Conservation (phyloP, 805 yeast genomes). For the Yarrowia yakushimensis region DNA sequence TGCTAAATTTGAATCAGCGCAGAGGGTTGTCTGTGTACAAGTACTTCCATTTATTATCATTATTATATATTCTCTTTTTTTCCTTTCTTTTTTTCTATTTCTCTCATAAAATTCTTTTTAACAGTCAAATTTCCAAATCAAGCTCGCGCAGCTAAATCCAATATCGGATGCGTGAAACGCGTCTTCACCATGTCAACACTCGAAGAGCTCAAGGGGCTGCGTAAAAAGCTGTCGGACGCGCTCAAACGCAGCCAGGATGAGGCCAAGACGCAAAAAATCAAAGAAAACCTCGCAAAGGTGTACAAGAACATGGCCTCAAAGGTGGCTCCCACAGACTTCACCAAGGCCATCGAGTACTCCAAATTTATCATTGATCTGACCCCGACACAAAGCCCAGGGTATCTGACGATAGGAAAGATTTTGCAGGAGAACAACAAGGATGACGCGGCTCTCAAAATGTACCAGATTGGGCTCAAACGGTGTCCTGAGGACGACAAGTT, state of each 20-base stretch:
- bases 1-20: too few relatives aligned
- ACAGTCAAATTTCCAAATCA: neutral
- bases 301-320: slow-evolving; percentile 1
- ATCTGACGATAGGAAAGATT: slow-evolving; percentile 13
- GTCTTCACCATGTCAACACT: slow-evolving; percentile 4
- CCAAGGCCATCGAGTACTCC: slow-evolving; percentile 11
- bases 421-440: slow-evolving; percentile 18
- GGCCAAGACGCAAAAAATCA: neutral
- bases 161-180: neutral
- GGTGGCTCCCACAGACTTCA: slow-evolving; percentile 3
- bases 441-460: slow-evolving; percentile 14
- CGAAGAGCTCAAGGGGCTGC: neutral
- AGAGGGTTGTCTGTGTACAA: too few relatives aligned
- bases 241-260: neutral
- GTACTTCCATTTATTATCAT: too few relatives aligned
- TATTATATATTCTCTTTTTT: too few relatives aligned
- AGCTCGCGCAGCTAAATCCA: neutral
- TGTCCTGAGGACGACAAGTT: neutral
- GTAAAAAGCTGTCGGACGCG: slow-evolving; percentile 14
- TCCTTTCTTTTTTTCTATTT: too few relatives aligned
- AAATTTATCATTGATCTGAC: slow-evolving; percentile 3
- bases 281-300: slow-evolving; percentile 4
- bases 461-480: slow-evolving; percentile 2
- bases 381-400: neutral
- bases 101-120: too few relatives aligned